Evolutionary conservation across 2,329 filamentous ascomycete genomes (phyloP).

Genomic region (Colletotrichum noveboracense): DNA sequence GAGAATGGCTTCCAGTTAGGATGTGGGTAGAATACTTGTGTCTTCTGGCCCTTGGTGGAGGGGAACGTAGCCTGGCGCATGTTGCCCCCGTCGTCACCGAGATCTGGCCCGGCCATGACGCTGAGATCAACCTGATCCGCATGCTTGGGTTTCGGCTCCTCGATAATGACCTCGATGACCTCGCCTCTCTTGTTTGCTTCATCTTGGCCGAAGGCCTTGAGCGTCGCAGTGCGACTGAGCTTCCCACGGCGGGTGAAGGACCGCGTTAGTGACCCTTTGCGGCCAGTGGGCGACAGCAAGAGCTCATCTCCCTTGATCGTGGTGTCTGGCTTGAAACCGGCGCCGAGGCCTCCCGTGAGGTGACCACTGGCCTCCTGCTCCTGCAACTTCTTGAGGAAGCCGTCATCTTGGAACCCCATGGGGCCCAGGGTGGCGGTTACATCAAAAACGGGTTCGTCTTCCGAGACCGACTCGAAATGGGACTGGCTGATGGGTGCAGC

Average conservation of each 20-base stretch:
- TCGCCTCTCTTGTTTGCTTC: constrained; percentile 66
- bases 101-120: constrained; percentile 50
- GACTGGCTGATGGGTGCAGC: constrained; percentile 45
- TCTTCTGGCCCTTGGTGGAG: constrained; percentile 38
- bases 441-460: constrained; percentile 44
- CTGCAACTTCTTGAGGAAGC: constrained; percentile 50
- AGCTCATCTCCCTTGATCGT: constrained; percentile 57
- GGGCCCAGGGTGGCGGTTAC: constrained; percentile 52
- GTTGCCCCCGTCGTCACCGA: constrained; percentile 27
- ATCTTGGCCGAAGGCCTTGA: constrained; percentile 57
- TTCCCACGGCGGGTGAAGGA: constrained; percentile 44
- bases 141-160: constrained; percentile 27
- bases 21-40: constrained; percentile 64
- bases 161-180: constrained; percentile 64
- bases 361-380: constrained; percentile 59
- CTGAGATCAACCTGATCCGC: constrained; percentile 54
- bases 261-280: constrained; percentile 41
- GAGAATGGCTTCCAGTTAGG: constrained; percentile 72
- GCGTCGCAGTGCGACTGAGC: constrained; percentile 40
- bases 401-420: constrained; percentile 44
- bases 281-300: constrained; percentile 38
- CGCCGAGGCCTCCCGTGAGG: constrained; percentile 63
- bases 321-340: constrained; percentile 53
- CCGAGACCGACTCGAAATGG: constrained; percentile 34
- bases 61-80: constrained; percentile 44